Base-by-base conservation (phyloP, 78 protist species). In the Polysphondylium violaceum region DNA sequence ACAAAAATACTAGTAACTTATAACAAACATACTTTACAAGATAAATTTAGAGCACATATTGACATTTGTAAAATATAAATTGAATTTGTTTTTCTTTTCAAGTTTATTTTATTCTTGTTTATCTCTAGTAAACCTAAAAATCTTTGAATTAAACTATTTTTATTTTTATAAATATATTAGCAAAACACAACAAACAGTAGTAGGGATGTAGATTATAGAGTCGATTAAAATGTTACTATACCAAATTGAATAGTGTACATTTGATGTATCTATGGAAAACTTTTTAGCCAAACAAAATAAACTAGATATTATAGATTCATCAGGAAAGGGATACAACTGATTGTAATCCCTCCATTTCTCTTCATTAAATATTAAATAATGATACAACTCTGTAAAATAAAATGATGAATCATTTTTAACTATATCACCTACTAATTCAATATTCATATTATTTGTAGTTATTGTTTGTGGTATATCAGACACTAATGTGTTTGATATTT, bases 211-310 rank as follows among this genome's bases (percentile, higher is more conserved):
- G n/a, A n/a, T n/a, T n/a, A n/a, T n/a, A 59, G 65, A 59, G 7
- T 64, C n/a, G n/a, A n/a, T n/a, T n/a, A 40, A 11, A 9, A 23
- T 67, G 8, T 6, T 14, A 50, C 4, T 21, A 43, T 76, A 83
- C 76, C 91, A 83, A 25, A 69, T 69, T 17, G 91, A 58, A 59
- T 69, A 69, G 23, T 83, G 91, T n/a, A 83, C 91, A 83, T 83
- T 83, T 33, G 25, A 50, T 41, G 71, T 71, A 59, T 64, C 23
- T 0, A 83, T 71, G 1, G 25, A 14, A 44, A 40, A 69, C 12
- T 17, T 31, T 58, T 67, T 69, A 6, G 91, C 69, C 4, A 83
- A 27, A 9, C 14, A 16, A 59, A 29, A 83, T n/a, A 83, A 31
- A 12, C 67, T 29, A 19, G 53, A 25, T 11, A 83, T 83, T 0